Evolutionary conservation across 2,329 filamentous ascomycete species (phyloP).

Genomic region (Diaporthe batatas): DNA sequence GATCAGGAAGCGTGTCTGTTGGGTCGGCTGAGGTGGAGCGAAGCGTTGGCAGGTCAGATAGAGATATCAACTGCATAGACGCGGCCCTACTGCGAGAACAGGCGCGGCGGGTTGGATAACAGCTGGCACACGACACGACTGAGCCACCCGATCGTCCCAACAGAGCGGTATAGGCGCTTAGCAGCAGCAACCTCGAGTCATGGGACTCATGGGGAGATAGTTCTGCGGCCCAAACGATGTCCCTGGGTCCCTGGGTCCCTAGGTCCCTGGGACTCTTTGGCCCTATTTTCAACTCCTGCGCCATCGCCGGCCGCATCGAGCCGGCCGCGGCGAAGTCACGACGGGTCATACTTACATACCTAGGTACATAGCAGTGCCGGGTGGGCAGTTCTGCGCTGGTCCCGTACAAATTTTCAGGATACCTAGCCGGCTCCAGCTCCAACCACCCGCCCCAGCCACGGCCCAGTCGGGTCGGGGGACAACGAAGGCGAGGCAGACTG

Average conservation of each 20-base stretch:
- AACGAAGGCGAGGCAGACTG: conserved; percentile 14
- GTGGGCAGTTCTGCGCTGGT: not conserved
- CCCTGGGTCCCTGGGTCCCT: not conserved
- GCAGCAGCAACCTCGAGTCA: conserved; percentile 19
- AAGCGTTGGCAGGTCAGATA: not conserved
- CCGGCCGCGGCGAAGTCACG: conserved; percentile 20
- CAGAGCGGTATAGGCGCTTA: conserved; percentile 34
- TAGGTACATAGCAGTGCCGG: not conserved
- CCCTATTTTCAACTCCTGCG: conserved; percentile 10
- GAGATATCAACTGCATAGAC: conserved; percentile 14
- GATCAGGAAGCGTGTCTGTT: conserved; percentile 1
- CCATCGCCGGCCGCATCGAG: conserved; percentile 17
- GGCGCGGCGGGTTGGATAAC: conserved; percentile 3
- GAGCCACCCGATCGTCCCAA: conserved; percentile 31
- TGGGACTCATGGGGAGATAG: not conserved
- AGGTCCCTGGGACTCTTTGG: not conserved
- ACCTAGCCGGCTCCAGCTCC: not conserved
- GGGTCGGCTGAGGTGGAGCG: not conserved
- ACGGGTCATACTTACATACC: not conserved
- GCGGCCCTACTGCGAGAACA: conserved; percentile 24
- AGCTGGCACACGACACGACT: not conserved
- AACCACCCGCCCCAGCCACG: conserved; percentile 18
- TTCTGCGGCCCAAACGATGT: conserved; percentile 17
- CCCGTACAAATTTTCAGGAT: not conserved
- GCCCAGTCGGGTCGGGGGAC: conserved; percentile 3